A percentile compares a stretch with the other conserved stretches of the same genome.
Conservation (phyloP, 2,329 filamentous ascomycete species). For the Xylaria digitata region DNA sequence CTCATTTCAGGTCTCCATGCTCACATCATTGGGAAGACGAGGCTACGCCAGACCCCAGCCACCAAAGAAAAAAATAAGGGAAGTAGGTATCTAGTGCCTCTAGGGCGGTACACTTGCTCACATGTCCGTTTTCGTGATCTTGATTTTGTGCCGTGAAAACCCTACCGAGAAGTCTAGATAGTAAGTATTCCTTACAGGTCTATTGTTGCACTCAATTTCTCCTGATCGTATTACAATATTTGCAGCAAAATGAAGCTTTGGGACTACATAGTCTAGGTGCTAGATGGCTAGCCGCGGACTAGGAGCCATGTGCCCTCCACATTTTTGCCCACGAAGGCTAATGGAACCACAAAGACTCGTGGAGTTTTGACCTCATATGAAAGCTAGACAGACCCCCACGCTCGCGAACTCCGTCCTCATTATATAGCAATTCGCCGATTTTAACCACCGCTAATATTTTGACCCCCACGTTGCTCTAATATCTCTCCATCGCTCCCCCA, state of each 20-base stretch:
- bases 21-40: conserved; percentile 32
- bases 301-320: conserved; percentile 25
- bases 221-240: conserved; percentile 7
- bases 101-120: conserved; percentile 4
- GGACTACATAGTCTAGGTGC: conserved; percentile 22
- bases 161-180: not conserved
- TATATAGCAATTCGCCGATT: conserved; percentile 32
- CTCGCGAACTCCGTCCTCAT: conserved; percentile 12
- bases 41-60: conserved; percentile 4
- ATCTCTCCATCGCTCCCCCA: not conserved
- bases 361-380: conserved; percentile 23
- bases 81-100: not conserved
- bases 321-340: conserved; percentile 23
- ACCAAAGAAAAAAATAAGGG: conserved; percentile 2
- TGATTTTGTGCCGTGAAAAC: not conserved
- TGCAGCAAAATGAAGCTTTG: conserved; percentile 12
- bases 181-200: conserved; percentile 17
- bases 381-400: conserved; percentile 30
- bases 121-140: not conserved
- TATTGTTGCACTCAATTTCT: conserved; percentile 11
- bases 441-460: conserved; percentile 14
- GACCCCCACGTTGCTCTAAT: conserved; percentile 28
- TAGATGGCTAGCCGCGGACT: conserved; percentile 23
- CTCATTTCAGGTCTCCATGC: conserved; percentile 9
- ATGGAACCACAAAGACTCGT: conserved; percentile 18